Conservation (phyloP, 768 basidiomycete genomes). For the Bullera alba region DNA sequence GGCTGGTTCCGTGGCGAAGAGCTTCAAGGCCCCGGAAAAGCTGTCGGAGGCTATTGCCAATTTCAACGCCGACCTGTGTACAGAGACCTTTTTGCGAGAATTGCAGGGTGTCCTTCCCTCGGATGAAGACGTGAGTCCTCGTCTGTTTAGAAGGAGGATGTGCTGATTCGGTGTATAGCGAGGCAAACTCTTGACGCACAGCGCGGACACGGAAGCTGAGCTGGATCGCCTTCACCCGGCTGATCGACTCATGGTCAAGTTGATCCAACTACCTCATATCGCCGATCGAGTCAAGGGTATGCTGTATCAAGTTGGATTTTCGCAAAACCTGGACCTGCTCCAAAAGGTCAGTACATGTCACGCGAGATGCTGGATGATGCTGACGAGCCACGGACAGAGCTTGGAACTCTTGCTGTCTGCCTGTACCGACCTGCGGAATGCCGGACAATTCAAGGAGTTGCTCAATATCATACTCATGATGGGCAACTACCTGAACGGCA, state of each 20-base stretch:
- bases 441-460: constrained; percentile 82
- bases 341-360: constrained; percentile 60
- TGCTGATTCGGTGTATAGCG: constrained; percentile 3
- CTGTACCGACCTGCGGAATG: constrained; percentile 67
- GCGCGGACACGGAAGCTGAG: constrained; percentile 70
- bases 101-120: constrained; percentile 80
- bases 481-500: constrained; percentile 97
- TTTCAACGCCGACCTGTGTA: constrained; percentile 80
- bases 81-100: constrained; percentile 80
- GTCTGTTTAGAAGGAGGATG: not conserved
- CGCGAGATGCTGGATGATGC: constrained; percentile 6
- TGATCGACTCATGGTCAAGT: constrained; percentile 91
- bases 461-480: constrained; percentile 90
- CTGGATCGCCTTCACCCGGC: constrained; percentile 83
- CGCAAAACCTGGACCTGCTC: constrained; percentile 72
- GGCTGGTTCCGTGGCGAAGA: constrained; percentile 62
- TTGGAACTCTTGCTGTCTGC: constrained; percentile 75
- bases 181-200: constrained; percentile 50
- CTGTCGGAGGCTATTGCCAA: constrained; percentile 72
- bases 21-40: constrained; percentile 67
- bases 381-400: constrained; percentile 52
- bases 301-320: constrained; percentile 83
- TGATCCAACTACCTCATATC: constrained; percentile 88
- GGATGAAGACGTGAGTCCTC: constrained; percentile 66
- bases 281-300: constrained; percentile 87